Evolutionary conservation across 495 filamentous ascomycete genomes (phyloP).

Genomic region (Aspergillus coremiiformis): DNA sequence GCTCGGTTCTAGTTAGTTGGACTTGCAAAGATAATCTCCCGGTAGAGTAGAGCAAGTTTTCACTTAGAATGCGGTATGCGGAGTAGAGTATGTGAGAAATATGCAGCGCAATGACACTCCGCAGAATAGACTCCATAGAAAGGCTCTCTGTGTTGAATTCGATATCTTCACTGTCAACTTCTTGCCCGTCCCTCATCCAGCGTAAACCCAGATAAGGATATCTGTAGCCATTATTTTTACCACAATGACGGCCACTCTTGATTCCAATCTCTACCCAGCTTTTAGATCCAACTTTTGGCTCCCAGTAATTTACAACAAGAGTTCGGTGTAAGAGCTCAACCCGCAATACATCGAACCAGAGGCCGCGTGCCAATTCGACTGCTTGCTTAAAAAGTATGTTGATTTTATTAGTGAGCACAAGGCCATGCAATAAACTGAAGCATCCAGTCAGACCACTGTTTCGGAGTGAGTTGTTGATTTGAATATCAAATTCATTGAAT

Average conservation of each 20-base stretch:
- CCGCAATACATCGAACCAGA: slow-evolving; percentile 69
- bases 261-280: slow-evolving; percentile 90
- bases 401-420: slow-evolving; percentile 83
- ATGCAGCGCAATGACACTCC: slow-evolving; percentile 68
- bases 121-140: slow-evolving; percentile 65
- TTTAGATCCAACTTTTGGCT: slow-evolving; percentile 55
- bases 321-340: slow-evolving; percentile 71
- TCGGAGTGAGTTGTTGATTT: slow-evolving; percentile 59
- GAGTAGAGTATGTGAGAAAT: slow-evolving; percentile 55
- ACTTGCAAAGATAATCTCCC: slow-evolving; percentile 47
- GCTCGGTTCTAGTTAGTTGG: slow-evolving; percentile 49
- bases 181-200: slow-evolving; percentile 78
- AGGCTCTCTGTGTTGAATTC: slow-evolving; percentile 57
- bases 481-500: slow-evolving; percentile 56
- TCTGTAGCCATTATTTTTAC: slow-evolving; percentile 8
- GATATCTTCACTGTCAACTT: slow-evolving; percentile 58
- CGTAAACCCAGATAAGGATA: slow-evolving; percentile 56
- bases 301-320: slow-evolving; percentile 87
- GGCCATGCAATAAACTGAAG: slow-evolving; percentile 76
- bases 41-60: slow-evolving; percentile 49
- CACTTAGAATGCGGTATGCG: slow-evolving; percentile 50
- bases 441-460: slow-evolving; percentile 64
- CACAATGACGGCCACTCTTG: slow-evolving; percentile 49
- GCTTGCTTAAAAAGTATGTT: slow-evolving; percentile 71
- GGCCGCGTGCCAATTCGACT: slow-evolving; percentile 50